These are phyloP conservation scores for Picea abies DNA, from an alignment of 83 land plant genomes.

Conservation along the genomic window DNA sequence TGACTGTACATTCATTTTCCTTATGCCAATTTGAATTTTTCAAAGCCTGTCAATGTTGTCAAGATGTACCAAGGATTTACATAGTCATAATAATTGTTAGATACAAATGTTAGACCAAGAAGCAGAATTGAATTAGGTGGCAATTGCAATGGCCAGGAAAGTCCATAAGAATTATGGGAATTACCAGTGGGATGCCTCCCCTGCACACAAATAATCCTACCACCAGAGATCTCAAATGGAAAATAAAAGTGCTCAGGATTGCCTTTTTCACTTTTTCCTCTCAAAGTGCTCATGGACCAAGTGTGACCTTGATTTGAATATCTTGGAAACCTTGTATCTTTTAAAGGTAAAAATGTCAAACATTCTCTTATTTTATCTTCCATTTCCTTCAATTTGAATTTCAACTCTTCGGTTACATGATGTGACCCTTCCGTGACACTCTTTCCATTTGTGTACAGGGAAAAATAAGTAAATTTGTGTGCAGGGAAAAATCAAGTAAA, in stretches of 20 bases:
- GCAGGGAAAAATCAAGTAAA: background rate
- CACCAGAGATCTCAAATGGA: slow-evolving; percentile 49
- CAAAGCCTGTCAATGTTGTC: slow-evolving; percentile 54
- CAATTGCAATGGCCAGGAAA: slow-evolving; percentile 43
- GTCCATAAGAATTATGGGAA: slow-evolving; percentile 57
- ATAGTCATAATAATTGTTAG: slow-evolving; percentile 67
- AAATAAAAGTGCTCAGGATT: slow-evolving; percentile 47
- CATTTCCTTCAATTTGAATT: slow-evolving; percentile 4
- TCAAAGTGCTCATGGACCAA: slow-evolving; percentile 37
- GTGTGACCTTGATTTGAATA: background rate
- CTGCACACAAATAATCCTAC: slow-evolving; percentile 54
- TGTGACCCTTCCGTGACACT: background rate
- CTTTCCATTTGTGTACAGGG: background rate
- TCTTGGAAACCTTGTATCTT: slow-evolving; percentile 13
- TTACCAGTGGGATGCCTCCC: slow-evolving; percentile 59
- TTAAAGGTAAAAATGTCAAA: slow-evolving; percentile 14
- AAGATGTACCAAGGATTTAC: slow-evolving; percentile 75
- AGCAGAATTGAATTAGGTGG: slow-evolving; percentile 38
- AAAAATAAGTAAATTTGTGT: background rate
- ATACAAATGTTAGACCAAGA: slow-evolving; percentile 62
- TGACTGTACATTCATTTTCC: slow-evolving; percentile 33
- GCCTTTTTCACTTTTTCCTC: slow-evolving; percentile 26
- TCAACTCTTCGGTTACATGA: background rate
- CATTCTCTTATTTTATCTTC: background rate
- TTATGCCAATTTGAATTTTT: slow-evolving; percentile 38